Percentiles rank a stretch among this genome's conserved stretches.
phyloP scores from a whole-genome alignment of 2,329 filamentous ascomycete species.

The Colletotrichum cereale region DNA sequence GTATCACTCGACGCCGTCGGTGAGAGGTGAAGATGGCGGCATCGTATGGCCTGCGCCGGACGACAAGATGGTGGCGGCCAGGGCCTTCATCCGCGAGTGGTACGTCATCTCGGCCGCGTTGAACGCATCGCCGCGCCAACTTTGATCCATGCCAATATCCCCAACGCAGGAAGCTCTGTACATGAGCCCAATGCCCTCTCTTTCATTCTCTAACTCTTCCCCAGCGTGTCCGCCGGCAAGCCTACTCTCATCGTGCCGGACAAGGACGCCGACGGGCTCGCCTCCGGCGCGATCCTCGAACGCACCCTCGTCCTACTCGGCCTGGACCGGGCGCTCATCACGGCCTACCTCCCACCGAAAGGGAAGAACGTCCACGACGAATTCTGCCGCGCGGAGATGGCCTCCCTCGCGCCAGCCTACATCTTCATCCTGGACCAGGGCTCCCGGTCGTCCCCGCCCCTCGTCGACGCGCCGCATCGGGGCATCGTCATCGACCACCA shows the following conservation, averaged over 20 bases:
- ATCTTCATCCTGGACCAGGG: constrained; percentile 57
- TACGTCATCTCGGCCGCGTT: constrained; percentile 45
- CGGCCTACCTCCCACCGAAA: constrained; percentile 70
- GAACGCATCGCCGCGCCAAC: neutral
- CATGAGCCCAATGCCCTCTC: neutral
- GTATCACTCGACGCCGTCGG: constrained; percentile 58
- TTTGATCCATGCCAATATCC: neutral
- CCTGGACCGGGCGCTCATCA: constrained; percentile 63
- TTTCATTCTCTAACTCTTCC: constrained; percentile 26
- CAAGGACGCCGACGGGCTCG: constrained; percentile 77
- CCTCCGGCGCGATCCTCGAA: constrained; percentile 72
- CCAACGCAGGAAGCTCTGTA: too few species aligned
- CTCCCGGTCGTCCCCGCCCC: constrained; percentile 56
- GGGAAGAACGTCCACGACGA: constrained; percentile 70
- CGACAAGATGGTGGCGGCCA: constrained; percentile 66
- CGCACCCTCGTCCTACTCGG: constrained; percentile 71
- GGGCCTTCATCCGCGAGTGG: constrained; percentile 70
- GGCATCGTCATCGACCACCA: constrained; percentile 76
- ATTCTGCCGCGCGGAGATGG: constrained; percentile 64
- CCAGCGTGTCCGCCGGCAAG: constrained; percentile 64
- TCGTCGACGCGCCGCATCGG: constrained; percentile 63
- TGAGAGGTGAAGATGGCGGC: constrained; percentile 58
- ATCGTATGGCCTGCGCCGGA: constrained; percentile 73
- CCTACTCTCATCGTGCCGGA: constrained; percentile 73
- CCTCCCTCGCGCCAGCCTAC: constrained; percentile 55